Evolutionary conservation across 23 red algal genomes (phyloP).

Genomic region (Agarophyton chilense): DNA sequence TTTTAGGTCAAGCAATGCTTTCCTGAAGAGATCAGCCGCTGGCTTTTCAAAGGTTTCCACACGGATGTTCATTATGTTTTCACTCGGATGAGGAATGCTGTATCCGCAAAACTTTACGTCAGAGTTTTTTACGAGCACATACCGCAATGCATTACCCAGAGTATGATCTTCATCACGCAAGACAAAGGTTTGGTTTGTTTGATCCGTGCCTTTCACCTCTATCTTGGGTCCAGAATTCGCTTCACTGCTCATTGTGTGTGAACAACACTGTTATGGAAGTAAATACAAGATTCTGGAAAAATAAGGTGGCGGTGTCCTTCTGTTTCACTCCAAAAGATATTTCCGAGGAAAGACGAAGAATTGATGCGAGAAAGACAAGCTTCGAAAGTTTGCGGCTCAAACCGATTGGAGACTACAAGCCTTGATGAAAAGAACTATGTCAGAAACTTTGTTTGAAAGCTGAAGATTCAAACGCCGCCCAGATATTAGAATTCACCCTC

Average conservation of each 20-base stretch:
- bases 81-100: slow-evolving; percentile 96
- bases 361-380: no score
- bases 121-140: slow-evolving; percentile 77
- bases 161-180: slow-evolving; percentile 94
- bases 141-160: slow-evolving; percentile 93
- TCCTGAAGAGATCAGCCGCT: slow-evolving; percentile 53
- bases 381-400: no score
- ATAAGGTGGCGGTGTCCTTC: background rate
- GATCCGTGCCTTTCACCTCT: slow-evolving; percentile 51
- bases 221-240: slow-evolving; percentile 34
- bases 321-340: no score
- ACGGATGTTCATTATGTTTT: slow-evolving; percentile 89
- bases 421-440: no score
- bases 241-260: background rate
- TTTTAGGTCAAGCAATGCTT: slow-evolving; percentile 60
- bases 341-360: no score
- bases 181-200: slow-evolving; percentile 68
- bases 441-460: no score
- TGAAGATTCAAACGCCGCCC: no score
- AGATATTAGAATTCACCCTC: no score
- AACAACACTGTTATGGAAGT: background rate
- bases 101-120: slow-evolving; percentile 90
- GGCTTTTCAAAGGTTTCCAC: slow-evolving; percentile 74
- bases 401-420: background rate
- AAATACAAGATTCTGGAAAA: background rate